Percentiles rank a stretch among this genome's conserved stretches.
These are phyloP conservation scores for Chalciporus sp. DNA, from an alignment of 1,284 basidiomycete species.

Conservation along the genomic window DNA sequence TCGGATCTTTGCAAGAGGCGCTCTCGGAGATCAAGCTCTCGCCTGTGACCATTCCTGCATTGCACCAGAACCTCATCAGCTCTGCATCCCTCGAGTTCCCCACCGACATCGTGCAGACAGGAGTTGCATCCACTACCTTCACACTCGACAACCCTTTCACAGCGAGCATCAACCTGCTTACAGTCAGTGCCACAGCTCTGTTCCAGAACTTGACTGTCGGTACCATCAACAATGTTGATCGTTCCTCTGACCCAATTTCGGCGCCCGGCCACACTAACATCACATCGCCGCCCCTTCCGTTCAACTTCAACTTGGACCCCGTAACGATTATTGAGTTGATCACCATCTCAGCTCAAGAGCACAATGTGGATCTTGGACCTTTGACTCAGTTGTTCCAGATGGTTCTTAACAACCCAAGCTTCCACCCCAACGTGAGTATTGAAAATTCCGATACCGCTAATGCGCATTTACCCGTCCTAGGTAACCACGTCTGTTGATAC, in stretches of 20 bases:
- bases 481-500: slow-evolving; percentile 61
- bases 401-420: slow-evolving; percentile 53
- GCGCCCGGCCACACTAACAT: slow-evolving; percentile 64
- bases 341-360: slow-evolving; percentile 52
- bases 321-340: slow-evolving; percentile 64
- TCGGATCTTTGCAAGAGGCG: slow-evolving; percentile 66
- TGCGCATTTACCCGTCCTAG: slow-evolving; percentile 30
- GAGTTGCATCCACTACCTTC: slow-evolving; percentile 58
- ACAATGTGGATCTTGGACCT: slow-evolving; percentile 66
- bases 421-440: slow-evolving; percentile 39
- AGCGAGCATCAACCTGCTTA: slow-evolving; percentile 69
- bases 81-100: slow-evolving; percentile 59
- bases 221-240: slow-evolving; percentile 56
- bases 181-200: slow-evolving; percentile 58
- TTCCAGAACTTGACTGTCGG: slow-evolving; percentile 58
- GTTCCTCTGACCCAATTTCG: slow-evolving; percentile 57
- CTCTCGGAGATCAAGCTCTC: slow-evolving; percentile 64
- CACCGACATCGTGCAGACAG: slow-evolving; percentile 57
- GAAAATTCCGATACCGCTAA: neutral
- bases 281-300: slow-evolving; percentile 60
- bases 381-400: slow-evolving; percentile 61
- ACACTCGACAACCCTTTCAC: slow-evolving; percentile 75
- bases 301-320: slow-evolving; percentile 70
- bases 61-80: slow-evolving; percentile 66
- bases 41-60: slow-evolving; percentile 67